These are phyloP conservation scores for Scalesia atractyloides DNA, from an alignment of 129 eudicot genomes.

Conservation along the genomic window DNA sequence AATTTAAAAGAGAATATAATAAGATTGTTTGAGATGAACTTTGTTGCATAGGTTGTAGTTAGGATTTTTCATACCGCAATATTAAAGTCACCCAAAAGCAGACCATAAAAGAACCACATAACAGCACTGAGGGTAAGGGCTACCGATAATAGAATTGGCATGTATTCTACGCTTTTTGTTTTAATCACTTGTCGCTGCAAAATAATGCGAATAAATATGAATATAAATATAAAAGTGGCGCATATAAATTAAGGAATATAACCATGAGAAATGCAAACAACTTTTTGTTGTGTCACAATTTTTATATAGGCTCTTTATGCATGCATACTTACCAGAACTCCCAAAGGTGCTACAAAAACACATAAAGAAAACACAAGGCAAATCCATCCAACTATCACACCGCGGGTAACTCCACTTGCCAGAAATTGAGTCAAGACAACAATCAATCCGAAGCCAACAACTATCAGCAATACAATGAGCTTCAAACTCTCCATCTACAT, in stretches of 20 bases:
- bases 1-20: too few species aligned
- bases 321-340: constrained; percentile 57
- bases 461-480: constrained; percentile 41
- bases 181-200: constrained; percentile 11
- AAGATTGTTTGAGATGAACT: too few species aligned
- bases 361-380: constrained; percentile 66
- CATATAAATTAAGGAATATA: background rate
- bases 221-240: background rate
- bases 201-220: background rate
- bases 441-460: constrained; percentile 52
- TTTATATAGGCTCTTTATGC: background rate
- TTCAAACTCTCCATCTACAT: constrained; percentile 53
- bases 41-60: background rate
- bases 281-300: background rate
- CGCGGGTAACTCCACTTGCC: constrained; percentile 30
- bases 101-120: constrained; percentile 17
- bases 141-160: background rate
- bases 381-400: constrained; percentile 55
- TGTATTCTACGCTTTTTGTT: constrained; percentile 9
- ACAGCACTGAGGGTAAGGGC: background rate
- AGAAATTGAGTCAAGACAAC: constrained; percentile 42
- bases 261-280: background rate
- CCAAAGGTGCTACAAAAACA: constrained; percentile 67
- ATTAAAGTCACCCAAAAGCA: background rate
- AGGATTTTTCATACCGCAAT: background rate